These are phyloP conservation scores for Grosmannia serpens DNA, from an alignment of 2,329 filamentous ascomycete genomes.

Conservation along the genomic window DNA sequence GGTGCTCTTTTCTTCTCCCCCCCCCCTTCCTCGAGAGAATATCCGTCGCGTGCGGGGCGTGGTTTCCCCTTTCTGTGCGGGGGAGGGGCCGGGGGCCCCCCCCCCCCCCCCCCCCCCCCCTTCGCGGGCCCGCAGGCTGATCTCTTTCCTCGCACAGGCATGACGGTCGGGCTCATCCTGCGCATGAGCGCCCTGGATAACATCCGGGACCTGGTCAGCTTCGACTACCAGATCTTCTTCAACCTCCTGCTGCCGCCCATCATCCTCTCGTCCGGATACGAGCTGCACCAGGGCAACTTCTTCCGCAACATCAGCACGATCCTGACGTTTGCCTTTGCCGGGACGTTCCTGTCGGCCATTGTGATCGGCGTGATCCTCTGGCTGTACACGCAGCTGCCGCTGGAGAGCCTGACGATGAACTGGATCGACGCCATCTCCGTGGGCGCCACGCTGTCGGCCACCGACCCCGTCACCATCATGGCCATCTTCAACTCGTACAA, in stretches of 20 bases:
- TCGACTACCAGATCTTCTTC: conserved; percentile 99
- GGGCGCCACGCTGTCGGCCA: conserved; percentile 90
- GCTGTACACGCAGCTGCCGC: conserved; percentile 76
- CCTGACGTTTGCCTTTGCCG: conserved; percentile 91
- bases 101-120: background rate
- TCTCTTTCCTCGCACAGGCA: conserved; percentile 46
- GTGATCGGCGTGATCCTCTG: conserved; percentile 83
- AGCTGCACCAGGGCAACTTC: conserved; percentile 97
- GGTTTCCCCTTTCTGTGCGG: conserved; percentile 94
- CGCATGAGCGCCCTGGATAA: conserved; percentile 70
- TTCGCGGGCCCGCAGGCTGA: background rate
- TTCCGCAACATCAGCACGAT: conserved; percentile 97
- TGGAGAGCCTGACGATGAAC: conserved; percentile 73
- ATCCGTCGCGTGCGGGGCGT: too few species aligned
- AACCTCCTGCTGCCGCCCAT: conserved; percentile 97
- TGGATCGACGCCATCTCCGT: conserved; percentile 96
- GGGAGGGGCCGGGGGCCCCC: conserved; percentile 37
- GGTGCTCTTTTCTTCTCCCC: too few species aligned
- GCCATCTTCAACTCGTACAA: conserved; percentile 99
- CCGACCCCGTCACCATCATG: conserved; percentile 92
- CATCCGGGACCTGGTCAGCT: conserved; percentile 84
- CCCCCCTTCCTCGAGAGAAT: too few species aligned
- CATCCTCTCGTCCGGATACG: conserved; percentile 93
- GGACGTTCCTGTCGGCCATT: conserved; percentile 94
- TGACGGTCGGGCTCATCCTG: conserved; percentile 86